A percentile compares a stretch with the other conserved stretches of the same genome.
These are phyloP conservation scores for Xanthoparmelia taractica DNA, from an alignment of 495 filamentous ascomycete species.

Conservation along the genomic window DNA sequence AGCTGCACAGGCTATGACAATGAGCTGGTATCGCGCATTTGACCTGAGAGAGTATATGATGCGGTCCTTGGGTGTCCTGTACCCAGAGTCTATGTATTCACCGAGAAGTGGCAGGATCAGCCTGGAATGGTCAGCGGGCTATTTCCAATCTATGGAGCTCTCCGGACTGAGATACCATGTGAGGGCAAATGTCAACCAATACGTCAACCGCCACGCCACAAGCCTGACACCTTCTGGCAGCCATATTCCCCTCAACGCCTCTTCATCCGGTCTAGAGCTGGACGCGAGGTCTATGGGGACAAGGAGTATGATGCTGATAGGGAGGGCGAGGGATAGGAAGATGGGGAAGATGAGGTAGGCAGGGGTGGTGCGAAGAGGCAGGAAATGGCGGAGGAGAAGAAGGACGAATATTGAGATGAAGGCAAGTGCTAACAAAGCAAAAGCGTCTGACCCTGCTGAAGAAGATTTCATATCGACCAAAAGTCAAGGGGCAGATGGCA, in stretches of 20 bases:
- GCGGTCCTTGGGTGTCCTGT: constrained; percentile 73
- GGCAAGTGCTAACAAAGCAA: constrained; percentile 62
- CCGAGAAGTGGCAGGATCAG: constrained; percentile 87
- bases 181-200: constrained; percentile 92
- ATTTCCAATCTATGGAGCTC: neutral
- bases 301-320: constrained; percentile 85
- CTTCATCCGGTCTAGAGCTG: constrained; percentile 61
- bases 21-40: constrained; percentile 82
- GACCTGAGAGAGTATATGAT: constrained; percentile 73
- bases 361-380: constrained; percentile 83
- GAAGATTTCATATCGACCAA: constrained; percentile 33
- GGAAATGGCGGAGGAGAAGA: constrained; percentile 76
- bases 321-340: constrained; percentile 87
- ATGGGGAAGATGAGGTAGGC: constrained; percentile 85
- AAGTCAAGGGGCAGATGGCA: neutral
- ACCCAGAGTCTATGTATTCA: constrained; percentile 88
- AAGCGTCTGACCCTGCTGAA: constrained; percentile 59
- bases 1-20: constrained; percentile 60
- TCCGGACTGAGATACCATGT: constrained; percentile 61
- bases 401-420: constrained; percentile 67
- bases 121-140: constrained; percentile 41
- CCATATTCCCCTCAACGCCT: constrained; percentile 57
- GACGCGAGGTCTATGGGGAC: constrained; percentile 96
- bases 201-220: constrained; percentile 85
- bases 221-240: constrained; percentile 60